Percentiles rank a stretch among this genome's conserved stretches.
Evolutionary conservation across 768 basidiomycete genomes (phyloP).

Genomic region (Coprinopsis marcescibilis): DNA sequence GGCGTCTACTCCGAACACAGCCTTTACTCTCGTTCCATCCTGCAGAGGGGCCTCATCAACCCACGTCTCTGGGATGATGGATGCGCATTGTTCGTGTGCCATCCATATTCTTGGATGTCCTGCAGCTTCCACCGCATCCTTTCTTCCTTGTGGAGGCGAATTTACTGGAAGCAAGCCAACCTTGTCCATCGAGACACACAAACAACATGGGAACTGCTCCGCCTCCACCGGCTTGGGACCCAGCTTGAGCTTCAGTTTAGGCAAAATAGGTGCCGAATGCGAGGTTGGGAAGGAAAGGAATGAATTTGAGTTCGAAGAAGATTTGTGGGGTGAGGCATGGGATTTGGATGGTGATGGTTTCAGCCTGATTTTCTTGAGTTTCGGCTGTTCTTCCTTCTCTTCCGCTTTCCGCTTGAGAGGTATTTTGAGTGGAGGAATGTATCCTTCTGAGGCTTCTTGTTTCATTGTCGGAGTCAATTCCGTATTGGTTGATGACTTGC

Average conservation of each 20-base stretch:
- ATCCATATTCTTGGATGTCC: constrained; percentile 50
- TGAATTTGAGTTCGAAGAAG: constrained; percentile 8
- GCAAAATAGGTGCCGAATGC: too few species aligned
- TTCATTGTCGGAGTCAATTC: constrained; percentile 15
- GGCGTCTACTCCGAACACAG: constrained; percentile 79
- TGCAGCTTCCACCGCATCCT: constrained; percentile 44
- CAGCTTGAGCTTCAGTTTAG: constrained; percentile 67
- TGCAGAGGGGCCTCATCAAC: constrained; percentile 59
- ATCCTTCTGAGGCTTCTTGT: constrained; percentile 16
- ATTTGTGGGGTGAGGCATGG: constrained; percentile 12
- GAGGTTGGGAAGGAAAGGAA: too few species aligned
- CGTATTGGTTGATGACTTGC: constrained; percentile 14
- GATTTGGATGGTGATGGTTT: constrained; percentile 27
- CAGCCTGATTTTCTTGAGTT: constrained; percentile 44
- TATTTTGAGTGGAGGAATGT: constrained; percentile 17
- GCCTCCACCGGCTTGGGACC: constrained; percentile 54
- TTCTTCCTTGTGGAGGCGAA: constrained; percentile 55
- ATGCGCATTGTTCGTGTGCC: constrained; percentile 79
- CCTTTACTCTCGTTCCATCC: constrained; percentile 38
- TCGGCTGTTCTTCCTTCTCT: constrained; percentile 28
- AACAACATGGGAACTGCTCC: constrained; percentile 59
- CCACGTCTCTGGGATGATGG: constrained; percentile 87
- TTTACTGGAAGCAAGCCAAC: constrained; percentile 61
- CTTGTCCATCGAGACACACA: constrained; percentile 50
- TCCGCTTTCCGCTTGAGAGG: constrained; percentile 37